Evolutionary conservation across 2,329 filamentous ascomycete genomes (phyloP).

Genomic region (Fusarium nodosum): DNA sequence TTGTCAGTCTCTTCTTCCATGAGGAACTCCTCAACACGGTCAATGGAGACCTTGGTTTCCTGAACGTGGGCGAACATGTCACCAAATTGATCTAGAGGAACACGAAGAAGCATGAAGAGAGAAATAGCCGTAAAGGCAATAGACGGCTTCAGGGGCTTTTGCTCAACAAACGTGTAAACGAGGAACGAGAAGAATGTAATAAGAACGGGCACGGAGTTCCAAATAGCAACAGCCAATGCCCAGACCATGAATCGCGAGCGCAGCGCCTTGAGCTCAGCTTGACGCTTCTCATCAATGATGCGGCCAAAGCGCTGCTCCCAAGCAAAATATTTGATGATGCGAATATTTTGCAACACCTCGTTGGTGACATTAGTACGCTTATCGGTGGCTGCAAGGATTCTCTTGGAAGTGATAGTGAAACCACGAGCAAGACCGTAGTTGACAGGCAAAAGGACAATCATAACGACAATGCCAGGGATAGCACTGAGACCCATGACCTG

Average conservation of each 20-base stretch:
- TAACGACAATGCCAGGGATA: constrained; percentile 91
- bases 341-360: constrained; percentile 95
- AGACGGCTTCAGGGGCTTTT: constrained; percentile 90
- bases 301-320: constrained; percentile 94
- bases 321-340: constrained; percentile 99
- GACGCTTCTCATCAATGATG: constrained; percentile 90
- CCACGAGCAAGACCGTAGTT: constrained; percentile 90
- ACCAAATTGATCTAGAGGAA: constrained; percentile 93
- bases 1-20: constrained; percentile 96
- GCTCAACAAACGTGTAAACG: constrained; percentile 90
- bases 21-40: constrained; percentile 95
- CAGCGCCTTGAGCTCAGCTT: constrained; percentile 80
- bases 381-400: constrained; percentile 92
- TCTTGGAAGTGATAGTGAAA: constrained; percentile 89
- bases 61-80: constrained; percentile 99
- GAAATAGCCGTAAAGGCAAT: constrained; percentile 97
- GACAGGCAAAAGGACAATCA: constrained; percentile 88
- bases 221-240: constrained; percentile 91
- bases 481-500: constrained; percentile 92
- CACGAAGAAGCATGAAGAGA: constrained; percentile 91
- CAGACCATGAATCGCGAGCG: constrained; percentile 89
- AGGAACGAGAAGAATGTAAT: constrained; percentile 98
- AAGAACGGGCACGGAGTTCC: constrained; percentile 94
- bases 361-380: constrained; percentile 97
- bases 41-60: constrained; percentile 95